Base-by-base conservation (phyloP, 2,329 filamentous ascomycete genomes). In the Aspergillus pseudoglaucus region DNA sequence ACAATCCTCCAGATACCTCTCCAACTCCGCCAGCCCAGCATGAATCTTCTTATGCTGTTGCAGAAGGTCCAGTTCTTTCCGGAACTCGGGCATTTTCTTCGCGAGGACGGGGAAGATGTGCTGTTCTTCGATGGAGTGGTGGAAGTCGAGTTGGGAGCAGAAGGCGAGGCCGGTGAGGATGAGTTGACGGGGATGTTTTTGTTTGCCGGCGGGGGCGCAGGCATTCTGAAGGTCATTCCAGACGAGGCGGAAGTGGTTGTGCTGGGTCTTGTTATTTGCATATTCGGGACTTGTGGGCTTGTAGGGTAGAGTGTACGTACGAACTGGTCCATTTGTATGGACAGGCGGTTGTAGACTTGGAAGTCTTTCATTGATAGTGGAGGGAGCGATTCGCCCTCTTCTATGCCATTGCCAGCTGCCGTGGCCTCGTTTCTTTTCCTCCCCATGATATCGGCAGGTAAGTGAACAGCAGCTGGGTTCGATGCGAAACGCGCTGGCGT, bases 91-190 rank as follows among this genome's bases (percentile, higher is more conserved):
- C 88, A 94, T 94, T 56, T 82, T 83, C 57, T 73, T 74, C 10
- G 86, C 88, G 2, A 95, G 78, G 0, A 84, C 62, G 1, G 90
- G 90, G 66, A 95, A 95, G 37, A 95, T 75, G 64, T 89, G 81
- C 25, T 75, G 70, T 68, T 96, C 90, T 66, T 95, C 90, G 60
- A 95, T 91, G 48, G 72, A 74, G 72, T 95, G 90, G 70, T 95
- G 90, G 48, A 80, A 69, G 8, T 81, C 78, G n/a, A 95, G 80
- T 49, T 85, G 79, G 14, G 77, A 75, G 55, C 80, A 78, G 64
- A 95, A 89, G 43, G 82, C 72, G n/a, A 88, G 73, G 27, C 84
- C 87, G 22, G 77, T 73, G 56, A 74, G 66, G 56, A 94, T 71
- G 67, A 93, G 88, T 54, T 85, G 77, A 23, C 78, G 77, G 12